Evolutionary conservation across 495 filamentous ascomycete species (phyloP).

Genomic region (Talaromyces nanjingensis): DNA sequence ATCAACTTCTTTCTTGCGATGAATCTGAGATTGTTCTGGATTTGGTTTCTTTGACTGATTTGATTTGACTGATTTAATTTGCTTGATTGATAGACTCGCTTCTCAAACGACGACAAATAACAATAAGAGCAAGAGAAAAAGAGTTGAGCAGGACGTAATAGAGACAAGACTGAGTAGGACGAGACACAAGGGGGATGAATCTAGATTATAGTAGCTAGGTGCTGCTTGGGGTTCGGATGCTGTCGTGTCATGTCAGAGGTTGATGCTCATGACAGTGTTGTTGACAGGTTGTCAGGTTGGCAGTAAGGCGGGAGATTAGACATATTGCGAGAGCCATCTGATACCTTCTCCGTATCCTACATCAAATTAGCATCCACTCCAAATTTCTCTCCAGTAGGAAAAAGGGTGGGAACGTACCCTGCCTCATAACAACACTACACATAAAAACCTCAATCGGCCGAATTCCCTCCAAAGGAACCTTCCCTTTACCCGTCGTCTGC

Average conservation of each 20-base stretch:
- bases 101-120: neutral
- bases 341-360: constrained; percentile 49
- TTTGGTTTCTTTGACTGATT: neutral
- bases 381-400: neutral
- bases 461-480: constrained; percentile 89
- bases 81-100: neutral
- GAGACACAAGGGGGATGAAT: neutral
- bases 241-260: neutral
- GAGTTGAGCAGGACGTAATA: neutral
- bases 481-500: constrained; percentile 97
- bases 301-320: constrained; percentile 21
- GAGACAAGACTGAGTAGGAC: neutral
- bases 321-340: constrained; percentile 49
- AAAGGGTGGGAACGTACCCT: constrained; percentile 50
- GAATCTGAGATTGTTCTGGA: neutral
- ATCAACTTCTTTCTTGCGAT: neutral
- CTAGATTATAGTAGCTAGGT: neutral
- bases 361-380: constrained; percentile 5
- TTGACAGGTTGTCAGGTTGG: neutral
- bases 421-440: constrained; percentile 97
- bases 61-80: neutral
- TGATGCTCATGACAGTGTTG: neutral
- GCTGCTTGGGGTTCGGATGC: neutral
- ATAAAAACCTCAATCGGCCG: constrained; percentile 97
- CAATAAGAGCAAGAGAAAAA: neutral